A percentile compares a stretch with the other conserved stretches of the same genome.
These are phyloP conservation scores for Neofusicoccum umdonicola DNA, from an alignment of 2,329 filamentous ascomycete species.

Conservation along the genomic window DNA sequence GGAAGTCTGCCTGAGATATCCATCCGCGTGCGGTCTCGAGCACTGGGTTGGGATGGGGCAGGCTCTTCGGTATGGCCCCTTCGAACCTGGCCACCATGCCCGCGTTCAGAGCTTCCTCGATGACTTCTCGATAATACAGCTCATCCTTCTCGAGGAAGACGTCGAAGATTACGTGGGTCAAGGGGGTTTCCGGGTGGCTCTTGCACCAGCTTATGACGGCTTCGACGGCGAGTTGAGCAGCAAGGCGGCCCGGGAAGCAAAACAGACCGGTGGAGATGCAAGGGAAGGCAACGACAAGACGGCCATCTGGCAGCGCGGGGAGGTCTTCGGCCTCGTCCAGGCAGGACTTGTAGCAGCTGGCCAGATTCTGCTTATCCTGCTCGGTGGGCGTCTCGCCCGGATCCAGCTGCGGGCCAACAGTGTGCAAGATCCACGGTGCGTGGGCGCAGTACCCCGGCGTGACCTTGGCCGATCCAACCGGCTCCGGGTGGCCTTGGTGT, in stretches of 20 bases:
- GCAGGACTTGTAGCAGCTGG: conserved; percentile 31
- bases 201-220: conserved; percentile 29
- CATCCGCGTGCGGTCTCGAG: conserved; percentile 20
- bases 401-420: conserved; percentile 34
- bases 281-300: conserved; percentile 33
- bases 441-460: conserved; percentile 31
- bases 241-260: conserved; percentile 30
- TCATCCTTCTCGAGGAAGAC: conserved; percentile 31
- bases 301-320: conserved; percentile 22
- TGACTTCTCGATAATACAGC: conserved; percentile 22
- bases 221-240: conserved; percentile 29
- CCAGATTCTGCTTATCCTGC: conserved; percentile 25
- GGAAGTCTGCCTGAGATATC: conserved; percentile 25
- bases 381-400: conserved; percentile 23
- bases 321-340: conserved; percentile 29
- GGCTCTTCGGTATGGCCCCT: neutral
- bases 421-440: conserved; percentile 32
- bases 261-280: conserved; percentile 39
- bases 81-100: neutral
- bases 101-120: conserved; percentile 11
- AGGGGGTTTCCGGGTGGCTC: conserved; percentile 24
- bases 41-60: neutral
- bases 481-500: conserved; percentile 24
- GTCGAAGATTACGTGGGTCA: conserved; percentile 35
- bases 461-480: conserved; percentile 27